Percentiles rank a stretch among this genome's conserved stretches.
These are phyloP conservation scores for Lipomyces yamadae DNA, from an alignment of 805 yeast species.

Conservation along the genomic window DNA sequence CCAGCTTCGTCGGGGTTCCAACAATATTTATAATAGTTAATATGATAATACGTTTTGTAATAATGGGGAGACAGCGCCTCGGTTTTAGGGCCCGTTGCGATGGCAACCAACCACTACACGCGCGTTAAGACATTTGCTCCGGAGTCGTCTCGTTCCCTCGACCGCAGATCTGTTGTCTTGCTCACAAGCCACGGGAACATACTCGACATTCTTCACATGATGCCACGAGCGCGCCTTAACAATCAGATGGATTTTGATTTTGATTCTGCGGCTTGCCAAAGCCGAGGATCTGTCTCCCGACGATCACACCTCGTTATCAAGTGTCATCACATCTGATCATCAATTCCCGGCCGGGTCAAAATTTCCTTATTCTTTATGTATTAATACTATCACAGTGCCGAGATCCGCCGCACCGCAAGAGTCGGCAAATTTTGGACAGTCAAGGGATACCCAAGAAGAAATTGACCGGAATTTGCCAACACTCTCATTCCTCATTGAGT, in stretches of 20 bases:
- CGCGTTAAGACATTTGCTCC: too few relatives aligned
- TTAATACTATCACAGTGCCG: background rate
- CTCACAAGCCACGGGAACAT: background rate
- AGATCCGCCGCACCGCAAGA: background rate
- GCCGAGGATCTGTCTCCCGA: background rate
- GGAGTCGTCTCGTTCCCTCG: background rate
- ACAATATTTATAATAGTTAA: too few relatives aligned
- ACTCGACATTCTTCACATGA: background rate
- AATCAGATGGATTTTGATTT: background rate
- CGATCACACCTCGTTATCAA: background rate
- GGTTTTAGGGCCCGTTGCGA: too few relatives aligned
- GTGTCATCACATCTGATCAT: background rate
- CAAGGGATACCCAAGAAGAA: too few relatives aligned
- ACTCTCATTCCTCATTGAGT: too few relatives aligned
- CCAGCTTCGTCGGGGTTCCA: background rate
- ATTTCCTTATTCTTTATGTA: background rate
- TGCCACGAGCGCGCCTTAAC: background rate
- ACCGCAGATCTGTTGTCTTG: background rate
- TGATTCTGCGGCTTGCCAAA: background rate
- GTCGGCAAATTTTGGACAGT: too few relatives aligned
- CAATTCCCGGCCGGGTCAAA: background rate
- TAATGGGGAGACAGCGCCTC: too few relatives aligned
- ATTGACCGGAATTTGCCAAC: too few relatives aligned
- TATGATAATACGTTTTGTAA: too few relatives aligned
- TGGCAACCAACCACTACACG: too few relatives aligned